Evolutionary conservation across 2,329 filamentous ascomycete species (phyloP).

Genomic region (Aspergillus melleus): DNA sequence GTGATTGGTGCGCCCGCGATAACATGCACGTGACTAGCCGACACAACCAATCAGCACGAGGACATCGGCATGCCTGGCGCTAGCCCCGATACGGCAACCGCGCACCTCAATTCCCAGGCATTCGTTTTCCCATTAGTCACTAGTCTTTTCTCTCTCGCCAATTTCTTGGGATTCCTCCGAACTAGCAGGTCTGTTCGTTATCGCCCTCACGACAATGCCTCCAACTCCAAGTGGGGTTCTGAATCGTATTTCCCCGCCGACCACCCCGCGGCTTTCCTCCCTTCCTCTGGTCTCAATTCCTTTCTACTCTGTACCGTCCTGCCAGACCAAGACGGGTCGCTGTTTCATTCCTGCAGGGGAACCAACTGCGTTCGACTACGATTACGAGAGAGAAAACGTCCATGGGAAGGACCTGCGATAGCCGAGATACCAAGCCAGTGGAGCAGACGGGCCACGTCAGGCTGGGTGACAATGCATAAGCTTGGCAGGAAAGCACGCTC

Average conservation of each 20-base stretch:
- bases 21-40: constrained; percentile 16
- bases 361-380: neutral
- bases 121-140: too few species aligned
- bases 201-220: neutral
- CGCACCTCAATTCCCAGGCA: neutral
- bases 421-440: constrained; percentile 1
- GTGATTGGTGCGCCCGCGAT: constrained; percentile 1
- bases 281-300: neutral
- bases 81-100: neutral
- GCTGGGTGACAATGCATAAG: constrained; percentile 19
- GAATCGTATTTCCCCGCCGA: neutral
- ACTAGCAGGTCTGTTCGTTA: neutral
- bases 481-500: constrained; percentile 25
- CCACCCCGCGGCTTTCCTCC: neutral
- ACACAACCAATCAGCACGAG: constrained; percentile 25
- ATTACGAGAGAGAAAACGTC: neutral
- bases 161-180: too few species aligned
- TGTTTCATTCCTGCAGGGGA: neutral
- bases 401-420: neutral
- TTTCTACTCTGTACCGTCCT: neutral
- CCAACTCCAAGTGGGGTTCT: neutral
- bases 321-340: neutral
- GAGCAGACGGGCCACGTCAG: neutral
- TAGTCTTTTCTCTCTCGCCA: too few species aligned
- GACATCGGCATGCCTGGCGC: constrained; percentile 11